Base-by-base conservation (phyloP, 768 basidiomycete genomes). In the Russula sp. region DNA sequence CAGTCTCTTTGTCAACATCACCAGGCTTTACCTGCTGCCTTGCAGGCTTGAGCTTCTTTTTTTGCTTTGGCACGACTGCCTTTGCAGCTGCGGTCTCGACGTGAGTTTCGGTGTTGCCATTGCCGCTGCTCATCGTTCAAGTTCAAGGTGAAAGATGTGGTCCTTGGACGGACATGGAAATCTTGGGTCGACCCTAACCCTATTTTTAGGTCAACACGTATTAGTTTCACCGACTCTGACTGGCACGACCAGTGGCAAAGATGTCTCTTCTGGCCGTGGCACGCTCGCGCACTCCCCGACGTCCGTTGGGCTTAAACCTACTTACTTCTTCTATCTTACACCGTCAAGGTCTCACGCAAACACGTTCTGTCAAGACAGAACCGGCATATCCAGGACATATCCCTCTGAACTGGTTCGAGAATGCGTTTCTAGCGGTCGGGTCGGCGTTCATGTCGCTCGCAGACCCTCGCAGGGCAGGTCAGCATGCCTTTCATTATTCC, bases 11-110 rank as follows among this genome's bases (percentile, higher is more conserved):
- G 67, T 91, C 91, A 18, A 96, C 90, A 69, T 96, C 88, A 42
- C 93, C 94, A 1, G 89, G 77, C 68, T 90, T 88, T 13, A 98
- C 94, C 70, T 98, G 94, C 70, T 95, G 94, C 54, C 94, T 78
- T n/a, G 94, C 94, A 4, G 95, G 95, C 69, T 89, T 89, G 14
- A 91, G 78, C 71, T 91, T 93, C 73, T 88, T 92, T 40, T 62
- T 92, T 40, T 62, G 60, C 60, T 73, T 74, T 61, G 72, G 73
- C 10, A 67, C 57, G 32, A 62, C 58, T 6, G 61, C 52, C 7
- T 45, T 57, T 32, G 32, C 37, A 27, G 63, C 51, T 2, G 35
- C 50, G 7, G 35, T 50, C 35, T 54, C 63, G 18, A 60, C 49
- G 32, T 62, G 61, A 1, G 55, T 60, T 59, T 68, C 67, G 8